Percentiles rank a stretch among this genome's conserved stretches.
Conservation (phyloP, 257 asterid species). For the Cynanchum wilfordii region DNA sequence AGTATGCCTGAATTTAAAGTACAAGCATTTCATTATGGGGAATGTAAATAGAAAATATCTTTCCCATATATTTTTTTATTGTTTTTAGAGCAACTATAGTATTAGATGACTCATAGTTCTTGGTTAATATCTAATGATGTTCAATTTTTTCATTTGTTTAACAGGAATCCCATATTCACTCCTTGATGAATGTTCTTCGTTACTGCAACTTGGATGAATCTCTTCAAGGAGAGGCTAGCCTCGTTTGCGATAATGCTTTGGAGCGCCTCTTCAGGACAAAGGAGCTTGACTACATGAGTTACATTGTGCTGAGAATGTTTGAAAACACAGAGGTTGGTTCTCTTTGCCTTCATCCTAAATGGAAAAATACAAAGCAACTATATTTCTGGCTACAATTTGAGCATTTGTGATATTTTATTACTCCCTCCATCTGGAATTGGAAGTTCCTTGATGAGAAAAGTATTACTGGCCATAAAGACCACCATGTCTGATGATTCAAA, state of each 20-base stretch:
- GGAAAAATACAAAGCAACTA: neutral
- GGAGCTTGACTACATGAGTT: conserved; percentile 98
- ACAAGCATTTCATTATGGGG: neutral
- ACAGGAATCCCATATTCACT: conserved; percentile 97
- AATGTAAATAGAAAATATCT: neutral
- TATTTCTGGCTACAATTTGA: neutral
- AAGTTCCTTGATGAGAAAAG: too few species aligned
- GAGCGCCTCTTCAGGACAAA: conserved; percentile 75
- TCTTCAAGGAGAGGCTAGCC: conserved; percentile 80
- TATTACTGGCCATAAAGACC: neutral
- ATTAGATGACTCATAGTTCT: neutral
- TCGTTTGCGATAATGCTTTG: conserved; percentile 68
- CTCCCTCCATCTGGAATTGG: too few species aligned
- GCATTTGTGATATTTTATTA: too few species aligned
- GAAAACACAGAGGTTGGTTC: conserved; percentile 82
- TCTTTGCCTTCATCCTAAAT: conserved; percentile 15
- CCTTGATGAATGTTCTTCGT: conserved; percentile 96
- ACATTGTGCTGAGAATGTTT: conserved; percentile 85
- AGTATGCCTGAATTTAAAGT: neutral
- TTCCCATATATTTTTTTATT: neutral
- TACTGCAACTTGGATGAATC: conserved; percentile 96
- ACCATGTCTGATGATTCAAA: neutral
- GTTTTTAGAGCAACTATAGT: neutral
- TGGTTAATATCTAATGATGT: neutral
- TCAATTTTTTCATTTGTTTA: conserved; percentile 13